A percentile compares a stretch with the other conserved stretches of the same genome.
These are phyloP conservation scores for Scenedesmus sp. DNA, from an alignment of 163 green algal genomes.

Conservation along the genomic window DNA sequence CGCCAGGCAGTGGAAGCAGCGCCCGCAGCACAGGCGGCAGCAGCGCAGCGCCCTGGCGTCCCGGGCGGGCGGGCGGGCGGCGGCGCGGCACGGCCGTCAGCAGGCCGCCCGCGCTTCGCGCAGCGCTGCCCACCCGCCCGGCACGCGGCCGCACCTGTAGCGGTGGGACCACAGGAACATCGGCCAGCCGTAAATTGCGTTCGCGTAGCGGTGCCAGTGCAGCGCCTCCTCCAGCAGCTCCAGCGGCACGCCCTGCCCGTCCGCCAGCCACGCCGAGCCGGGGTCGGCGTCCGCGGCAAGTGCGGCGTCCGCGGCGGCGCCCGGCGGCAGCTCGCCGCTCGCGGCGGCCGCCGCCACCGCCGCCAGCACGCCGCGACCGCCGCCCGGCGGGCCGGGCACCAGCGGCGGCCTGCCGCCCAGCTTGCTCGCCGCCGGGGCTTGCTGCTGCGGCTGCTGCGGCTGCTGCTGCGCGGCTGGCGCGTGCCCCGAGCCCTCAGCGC, in stretches of 20 bases:
- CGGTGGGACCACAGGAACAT: constrained; percentile 47
- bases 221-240: constrained; percentile 41
- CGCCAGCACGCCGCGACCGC: no score
- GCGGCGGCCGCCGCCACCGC: no score
- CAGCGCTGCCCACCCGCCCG: background rate
- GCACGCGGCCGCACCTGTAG: constrained; percentile 21
- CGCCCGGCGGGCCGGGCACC: no score
- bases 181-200: constrained; percentile 45
- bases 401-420: background rate
- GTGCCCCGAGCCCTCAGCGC: no score
- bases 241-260: background rate
- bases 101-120: background rate
- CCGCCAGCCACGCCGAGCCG: no score
- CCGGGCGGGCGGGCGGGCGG: no score
- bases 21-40: constrained; percentile 33
- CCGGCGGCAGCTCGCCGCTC: no score
- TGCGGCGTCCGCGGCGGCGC: no score
- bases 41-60: constrained; percentile 28
- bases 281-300: no score
- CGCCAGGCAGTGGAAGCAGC: constrained; percentile 17
- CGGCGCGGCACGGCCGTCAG: no score
- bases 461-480: no score
- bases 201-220: constrained; percentile 46
- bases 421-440: background rate
- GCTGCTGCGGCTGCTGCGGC: background rate